phyloP scores from a whole-genome alignment of 495 filamentous ascomycete genomes.

The Sordaria brevicollis region DNA sequence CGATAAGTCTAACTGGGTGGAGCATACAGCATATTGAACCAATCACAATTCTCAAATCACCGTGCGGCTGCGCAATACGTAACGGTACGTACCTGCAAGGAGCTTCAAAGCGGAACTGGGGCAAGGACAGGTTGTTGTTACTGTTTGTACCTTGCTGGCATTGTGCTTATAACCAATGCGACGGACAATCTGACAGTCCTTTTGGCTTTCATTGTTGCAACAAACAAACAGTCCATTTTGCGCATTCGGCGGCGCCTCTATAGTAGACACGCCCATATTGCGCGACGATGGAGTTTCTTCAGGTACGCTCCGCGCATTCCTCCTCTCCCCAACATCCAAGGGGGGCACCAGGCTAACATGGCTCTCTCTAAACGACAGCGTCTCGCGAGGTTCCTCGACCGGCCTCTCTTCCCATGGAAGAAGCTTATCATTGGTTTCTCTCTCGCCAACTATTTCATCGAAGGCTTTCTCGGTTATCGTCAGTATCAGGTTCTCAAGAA shows the following conservation, averaged over 20 bases:
- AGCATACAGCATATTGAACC: not conserved
- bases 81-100: not conserved
- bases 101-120: not conserved
- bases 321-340: not conserved
- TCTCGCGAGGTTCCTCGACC: constrained; percentile 77
- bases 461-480: constrained; percentile 71
- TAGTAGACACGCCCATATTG: constrained; percentile 8
- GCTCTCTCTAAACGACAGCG: constrained; percentile 42
- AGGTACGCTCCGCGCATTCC: constrained; percentile 24
- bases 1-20: not conserved
- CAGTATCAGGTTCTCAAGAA: constrained; percentile 78
- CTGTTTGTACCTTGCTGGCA: not conserved
- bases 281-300: constrained; percentile 40
- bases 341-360: not conserved
- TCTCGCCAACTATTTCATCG: constrained; percentile 75
- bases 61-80: not conserved
- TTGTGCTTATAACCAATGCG: not conserved
- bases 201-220: constrained; percentile 1
- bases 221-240: constrained; percentile 7
- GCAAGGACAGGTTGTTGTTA: not conserved
- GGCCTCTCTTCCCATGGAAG: constrained; percentile 95
- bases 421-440: constrained; percentile 88
- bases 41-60: not conserved
- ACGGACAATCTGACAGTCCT: not conserved
- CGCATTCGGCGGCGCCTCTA: constrained; percentile 5